A percentile compares a stretch with the other conserved stretches of the same genome.
phyloP scores from a whole-genome alignment of 495 filamentous ascomycete genomes.

The Cercophora samala region DNA sequence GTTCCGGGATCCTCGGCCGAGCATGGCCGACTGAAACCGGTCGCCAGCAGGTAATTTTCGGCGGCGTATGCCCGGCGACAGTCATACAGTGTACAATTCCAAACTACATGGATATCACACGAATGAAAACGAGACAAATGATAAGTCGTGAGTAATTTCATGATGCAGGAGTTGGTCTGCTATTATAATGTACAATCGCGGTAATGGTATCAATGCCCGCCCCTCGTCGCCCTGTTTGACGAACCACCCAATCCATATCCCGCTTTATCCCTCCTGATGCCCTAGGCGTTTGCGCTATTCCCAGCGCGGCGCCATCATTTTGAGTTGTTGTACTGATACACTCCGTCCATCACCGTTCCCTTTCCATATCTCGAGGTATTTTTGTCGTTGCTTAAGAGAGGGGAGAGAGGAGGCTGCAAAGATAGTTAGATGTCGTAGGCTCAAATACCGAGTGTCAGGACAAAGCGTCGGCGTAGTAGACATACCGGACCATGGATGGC shows the following conservation, averaged over 20 bases:
- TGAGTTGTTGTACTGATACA: neutral
- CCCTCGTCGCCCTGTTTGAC: neutral
- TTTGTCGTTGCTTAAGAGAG: constrained; percentile 48
- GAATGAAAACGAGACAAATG: constrained; percentile 2
- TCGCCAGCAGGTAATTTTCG: constrained; percentile 12
- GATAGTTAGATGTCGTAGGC: constrained; percentile 11
- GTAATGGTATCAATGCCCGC: constrained; percentile 15
- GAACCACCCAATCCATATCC: constrained; percentile 5
- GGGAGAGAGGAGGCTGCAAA: constrained; percentile 64
- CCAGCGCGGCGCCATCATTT: neutral
- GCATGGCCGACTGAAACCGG: constrained; percentile 23
- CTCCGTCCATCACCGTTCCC: neutral
- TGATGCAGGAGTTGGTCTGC: constrained; percentile 19
- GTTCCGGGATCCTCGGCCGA: constrained; percentile 21
- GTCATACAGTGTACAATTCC: neutral
- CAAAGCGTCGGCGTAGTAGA: neutral
- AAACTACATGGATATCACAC: neutral
- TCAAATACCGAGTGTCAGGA: neutral
- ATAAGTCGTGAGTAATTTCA: neutral
- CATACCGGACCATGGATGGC: constrained; percentile 88
- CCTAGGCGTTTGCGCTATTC: neutral
- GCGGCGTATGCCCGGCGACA: neutral
- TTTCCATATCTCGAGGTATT: constrained; percentile 1
- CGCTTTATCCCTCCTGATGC: neutral
- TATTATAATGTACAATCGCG: constrained; percentile 30